These are phyloP conservation scores for Lachancea kluyveri DNA, from an alignment of 805 yeast species.

Conservation along the genomic window DNA sequence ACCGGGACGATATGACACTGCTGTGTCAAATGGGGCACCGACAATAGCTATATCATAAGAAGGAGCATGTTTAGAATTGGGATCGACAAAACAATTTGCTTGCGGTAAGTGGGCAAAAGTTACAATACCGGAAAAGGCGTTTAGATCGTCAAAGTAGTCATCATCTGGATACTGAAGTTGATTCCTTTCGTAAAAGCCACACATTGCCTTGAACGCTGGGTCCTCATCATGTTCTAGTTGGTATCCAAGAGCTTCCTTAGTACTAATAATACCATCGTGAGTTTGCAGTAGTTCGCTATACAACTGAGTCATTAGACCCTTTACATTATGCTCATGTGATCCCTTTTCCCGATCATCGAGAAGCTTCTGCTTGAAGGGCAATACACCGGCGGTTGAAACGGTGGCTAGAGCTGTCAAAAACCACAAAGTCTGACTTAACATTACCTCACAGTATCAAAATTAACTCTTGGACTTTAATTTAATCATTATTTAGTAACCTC, in stretches of 20 bases:
- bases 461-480: no score
- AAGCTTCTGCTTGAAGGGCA: no score
- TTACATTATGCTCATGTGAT: no score
- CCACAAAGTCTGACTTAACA: no score
- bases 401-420: no score
- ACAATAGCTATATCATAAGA: constrained; percentile 47
- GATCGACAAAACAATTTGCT: constrained; percentile 12
- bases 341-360: no score
- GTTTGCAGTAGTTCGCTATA: constrained; percentile 9
- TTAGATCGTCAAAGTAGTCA: constrained; percentile 9
- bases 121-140: constrained; percentile 12
- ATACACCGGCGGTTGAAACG: no score
- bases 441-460: no score
- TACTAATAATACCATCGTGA: constrained; percentile 7
- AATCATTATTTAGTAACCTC: no score
- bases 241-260: no score
- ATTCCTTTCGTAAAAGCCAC: constrained; percentile 12
- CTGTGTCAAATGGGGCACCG: constrained; percentile 57
- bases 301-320: constrained; percentile 9
- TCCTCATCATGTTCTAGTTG: constrained; percentile 9
- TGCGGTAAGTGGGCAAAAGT: constrained; percentile 13
- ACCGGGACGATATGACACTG: constrained; percentile 50
- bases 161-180: constrained; percentile 10
- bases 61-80: constrained; percentile 5
- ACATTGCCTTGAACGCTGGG: constrained; percentile 11